phyloP scores from a whole-genome alignment of 495 filamentous ascomycete species.

The Sporormia fimetaria region DNA sequence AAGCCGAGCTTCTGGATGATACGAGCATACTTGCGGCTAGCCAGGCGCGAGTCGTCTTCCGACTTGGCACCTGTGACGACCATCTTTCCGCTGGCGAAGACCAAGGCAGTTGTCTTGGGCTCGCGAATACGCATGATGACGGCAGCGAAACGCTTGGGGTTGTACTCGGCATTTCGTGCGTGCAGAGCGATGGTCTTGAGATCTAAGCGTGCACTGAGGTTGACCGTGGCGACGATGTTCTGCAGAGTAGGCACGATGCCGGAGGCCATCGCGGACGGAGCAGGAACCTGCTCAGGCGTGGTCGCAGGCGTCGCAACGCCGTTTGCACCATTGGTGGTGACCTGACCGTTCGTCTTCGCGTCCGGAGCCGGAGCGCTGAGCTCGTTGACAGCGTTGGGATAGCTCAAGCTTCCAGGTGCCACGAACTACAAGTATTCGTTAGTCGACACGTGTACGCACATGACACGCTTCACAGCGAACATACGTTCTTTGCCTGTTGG shows the following conservation, averaged over 20 bases:
- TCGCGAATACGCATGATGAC: conserved; percentile 99
- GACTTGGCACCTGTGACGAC: conserved; percentile 98
- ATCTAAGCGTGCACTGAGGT: conserved; percentile 94
- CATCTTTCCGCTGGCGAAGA: conserved; percentile 99
- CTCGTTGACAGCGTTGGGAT: conserved; percentile 71
- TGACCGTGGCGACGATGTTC: conserved; percentile 99
- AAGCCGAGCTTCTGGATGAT: conserved; percentile 99
- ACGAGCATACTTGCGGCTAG: conserved; percentile 93
- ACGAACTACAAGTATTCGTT: conserved; percentile 9
- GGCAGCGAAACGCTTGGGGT: conserved; percentile 96
- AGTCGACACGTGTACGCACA: conserved; percentile 43
- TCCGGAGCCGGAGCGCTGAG: conserved; percentile 64
- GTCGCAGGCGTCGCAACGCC: conserved; percentile 94
- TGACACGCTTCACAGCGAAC: conserved; percentile 89
- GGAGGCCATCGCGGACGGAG: no score
- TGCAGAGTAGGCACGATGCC: conserved; percentile 96
- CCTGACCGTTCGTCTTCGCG: conserved; percentile 47
- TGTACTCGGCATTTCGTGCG: conserved; percentile 97
- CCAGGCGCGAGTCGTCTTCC: conserved; percentile 94
- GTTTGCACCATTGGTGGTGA: conserved; percentile 49
- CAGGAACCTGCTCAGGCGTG: conserved; percentile 67
- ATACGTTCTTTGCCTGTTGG: conserved; percentile 76
- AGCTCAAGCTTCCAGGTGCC: conserved; percentile 62
- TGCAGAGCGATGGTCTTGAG: conserved; percentile 98
- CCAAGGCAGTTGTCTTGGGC: conserved; percentile 93